Percentiles rank a stretch among this genome's conserved stretches.
Conservation (phyloP, 2,329 filamentous ascomycete genomes). For the Myriosclerotinia duriaeana region DNA sequence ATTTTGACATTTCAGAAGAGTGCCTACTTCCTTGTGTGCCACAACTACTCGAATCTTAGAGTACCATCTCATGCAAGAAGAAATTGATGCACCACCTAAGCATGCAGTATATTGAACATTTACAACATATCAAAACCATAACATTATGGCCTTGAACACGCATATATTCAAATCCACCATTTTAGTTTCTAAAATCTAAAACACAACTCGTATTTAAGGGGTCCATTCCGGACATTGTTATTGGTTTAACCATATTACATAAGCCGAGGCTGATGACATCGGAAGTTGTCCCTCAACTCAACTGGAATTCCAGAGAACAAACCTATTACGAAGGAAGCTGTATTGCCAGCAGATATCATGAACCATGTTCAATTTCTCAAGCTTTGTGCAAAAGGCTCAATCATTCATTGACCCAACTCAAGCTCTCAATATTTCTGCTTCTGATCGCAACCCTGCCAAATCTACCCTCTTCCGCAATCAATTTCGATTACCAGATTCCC, state of each 20-base stretch:
- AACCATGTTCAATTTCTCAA: slow-evolving; percentile 66
- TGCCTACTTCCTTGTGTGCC: neutral
- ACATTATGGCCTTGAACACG: neutral
- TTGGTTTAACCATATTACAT: slow-evolving; percentile 14
- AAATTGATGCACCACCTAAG: too few relatives aligned
- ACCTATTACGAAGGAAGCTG: slow-evolving; percentile 19
- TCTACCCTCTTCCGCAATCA: slow-evolving; percentile 91
- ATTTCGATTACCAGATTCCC: slow-evolving; percentile 89
- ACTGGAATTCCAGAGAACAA: slow-evolving; percentile 2
- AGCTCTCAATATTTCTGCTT: slow-evolving; percentile 68
- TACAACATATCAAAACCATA: neutral
- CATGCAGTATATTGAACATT: neutral
- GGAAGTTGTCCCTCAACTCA: slow-evolving; percentile 24
- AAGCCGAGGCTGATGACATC: slow-evolving; percentile 23
- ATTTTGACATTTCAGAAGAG: too few relatives aligned
- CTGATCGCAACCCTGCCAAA: slow-evolving; percentile 84
- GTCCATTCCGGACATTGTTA: neutral
- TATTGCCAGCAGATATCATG: slow-evolving; percentile 38
- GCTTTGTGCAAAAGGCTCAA: slow-evolving; percentile 92
- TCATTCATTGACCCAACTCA: slow-evolving; percentile 89
- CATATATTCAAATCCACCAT: too few relatives aligned
- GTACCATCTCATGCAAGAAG: too few relatives aligned
- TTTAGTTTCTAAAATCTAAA: slow-evolving; percentile 3
- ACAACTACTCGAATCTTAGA: too few relatives aligned
- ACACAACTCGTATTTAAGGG: slow-evolving; percentile 21